These are phyloP conservation scores for Alopecurus myosuroides DNA, from an alignment of 176 grass and related monocot genomes.

Conservation along the genomic window DNA sequence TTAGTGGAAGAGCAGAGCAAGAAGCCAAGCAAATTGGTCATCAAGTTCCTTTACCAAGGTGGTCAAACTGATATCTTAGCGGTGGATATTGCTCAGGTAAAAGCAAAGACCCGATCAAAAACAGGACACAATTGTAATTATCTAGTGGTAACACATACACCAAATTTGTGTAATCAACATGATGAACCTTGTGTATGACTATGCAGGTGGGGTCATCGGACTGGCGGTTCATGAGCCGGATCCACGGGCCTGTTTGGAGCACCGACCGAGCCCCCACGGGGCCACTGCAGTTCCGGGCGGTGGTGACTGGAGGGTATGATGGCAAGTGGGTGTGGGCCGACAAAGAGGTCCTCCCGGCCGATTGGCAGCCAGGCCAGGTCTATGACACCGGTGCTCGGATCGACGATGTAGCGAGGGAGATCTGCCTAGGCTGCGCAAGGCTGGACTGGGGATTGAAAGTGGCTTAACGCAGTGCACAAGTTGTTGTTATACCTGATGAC, in stretches of 20 bases:
- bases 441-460: slow-evolving; percentile 47
- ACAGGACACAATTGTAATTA: not conserved
- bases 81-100: slow-evolving; percentile 66
- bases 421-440: slow-evolving; percentile 23
- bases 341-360: slow-evolving; percentile 54
- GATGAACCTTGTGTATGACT: not conserved
- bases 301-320: slow-evolving; percentile 59
- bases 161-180: not conserved
- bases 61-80: slow-evolving; percentile 68
- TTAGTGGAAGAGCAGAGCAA: slow-evolving; percentile 57
- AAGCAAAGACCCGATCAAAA: slow-evolving; percentile 1
- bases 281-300: slow-evolving; percentile 53
- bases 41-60: slow-evolving; percentile 77
- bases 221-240: slow-evolving; percentile 56
- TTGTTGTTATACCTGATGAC: not conserved
- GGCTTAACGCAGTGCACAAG: not conserved
- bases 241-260: slow-evolving; percentile 53
- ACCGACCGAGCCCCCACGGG: slow-evolving; percentile 38
- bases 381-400: slow-evolving; percentile 59
- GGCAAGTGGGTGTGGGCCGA: slow-evolving; percentile 78
- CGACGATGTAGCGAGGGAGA: slow-evolving; percentile 46
- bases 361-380: slow-evolving; percentile 42
- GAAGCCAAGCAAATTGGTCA: slow-evolving; percentile 30
- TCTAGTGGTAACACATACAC: not conserved
- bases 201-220: slow-evolving; percentile 51